These are phyloP conservation scores for Coleophoma cylindrospora DNA, from an alignment of 2,329 filamentous ascomycete genomes.

Conservation along the genomic window DNA sequence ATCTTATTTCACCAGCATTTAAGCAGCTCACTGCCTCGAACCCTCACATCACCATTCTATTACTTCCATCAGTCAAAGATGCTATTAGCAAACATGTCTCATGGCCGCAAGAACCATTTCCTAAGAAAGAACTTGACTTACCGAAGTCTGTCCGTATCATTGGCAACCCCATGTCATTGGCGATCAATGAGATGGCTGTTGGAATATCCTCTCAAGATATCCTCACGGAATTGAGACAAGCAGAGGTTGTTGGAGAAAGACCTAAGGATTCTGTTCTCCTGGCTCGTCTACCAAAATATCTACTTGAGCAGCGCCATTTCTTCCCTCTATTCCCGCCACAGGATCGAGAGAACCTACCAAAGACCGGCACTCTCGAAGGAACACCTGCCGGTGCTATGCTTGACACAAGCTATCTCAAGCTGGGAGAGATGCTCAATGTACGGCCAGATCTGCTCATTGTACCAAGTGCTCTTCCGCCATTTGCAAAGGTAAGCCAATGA, in stretches of 20 bases:
- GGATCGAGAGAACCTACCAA: slow-evolving; percentile 61
- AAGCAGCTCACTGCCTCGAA: slow-evolving; percentile 65
- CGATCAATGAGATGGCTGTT: slow-evolving; percentile 80
- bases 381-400: slow-evolving; percentile 70
- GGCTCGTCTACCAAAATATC: slow-evolving; percentile 65
- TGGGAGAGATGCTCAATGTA: slow-evolving; percentile 87
- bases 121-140: slow-evolving; percentile 67
- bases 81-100: slow-evolving; percentile 77
- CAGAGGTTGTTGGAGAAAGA: slow-evolving; percentile 60
- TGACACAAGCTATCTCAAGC: slow-evolving; percentile 77
- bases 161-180: slow-evolving; percentile 86
- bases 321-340: slow-evolving; percentile 83
- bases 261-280: slow-evolving; percentile 37
- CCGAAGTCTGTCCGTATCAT: slow-evolving; percentile 73
- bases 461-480: slow-evolving; percentile 78
- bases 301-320: slow-evolving; percentile 89
- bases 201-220: slow-evolving; percentile 81
- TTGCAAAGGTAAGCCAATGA: slow-evolving; percentile 66
- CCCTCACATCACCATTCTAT: slow-evolving; percentile 74
- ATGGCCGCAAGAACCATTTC: slow-evolving; percentile 75
- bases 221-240: slow-evolving; percentile 72
- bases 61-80: slow-evolving; percentile 80
- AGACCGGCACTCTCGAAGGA: slow-evolving; percentile 54
- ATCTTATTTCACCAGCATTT: slow-evolving; percentile 71
- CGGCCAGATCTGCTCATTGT: slow-evolving; percentile 79